Percentiles rank a stretch among this genome's conserved stretches.
Conservation (phyloP, 495 filamentous ascomycete genomes). For the Penicillium bialowiezense region DNA sequence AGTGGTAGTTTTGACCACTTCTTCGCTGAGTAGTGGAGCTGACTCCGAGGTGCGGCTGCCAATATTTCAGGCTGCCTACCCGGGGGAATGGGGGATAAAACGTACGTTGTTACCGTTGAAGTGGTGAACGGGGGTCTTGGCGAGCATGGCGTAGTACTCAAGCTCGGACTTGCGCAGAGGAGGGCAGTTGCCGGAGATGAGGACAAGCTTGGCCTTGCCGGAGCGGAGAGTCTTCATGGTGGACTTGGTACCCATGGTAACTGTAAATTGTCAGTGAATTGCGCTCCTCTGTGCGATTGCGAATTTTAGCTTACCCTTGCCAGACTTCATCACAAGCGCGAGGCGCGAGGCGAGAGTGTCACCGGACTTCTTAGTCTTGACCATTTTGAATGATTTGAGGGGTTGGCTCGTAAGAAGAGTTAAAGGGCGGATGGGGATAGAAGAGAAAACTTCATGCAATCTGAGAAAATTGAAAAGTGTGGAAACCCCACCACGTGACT, state of each 20-base stretch:
- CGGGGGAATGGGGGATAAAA: constrained; percentile 3
- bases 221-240: constrained; percentile 90
- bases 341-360: constrained; percentile 89
- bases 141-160: constrained; percentile 90
- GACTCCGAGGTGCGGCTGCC: constrained; percentile 20
- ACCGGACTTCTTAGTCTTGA: constrained; percentile 92
- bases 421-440: constrained; percentile 3
- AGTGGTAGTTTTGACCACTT: constrained; percentile 22
- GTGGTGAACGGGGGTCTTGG: constrained; percentile 95
- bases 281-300: not conserved
- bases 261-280: constrained; percentile 24
- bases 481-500: not conserved
- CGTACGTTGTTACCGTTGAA: constrained; percentile 98
- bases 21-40: constrained; percentile 34
- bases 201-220: constrained; percentile 62
- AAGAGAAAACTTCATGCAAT: not conserved
- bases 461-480: constrained; percentile 1
- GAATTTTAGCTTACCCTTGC: constrained; percentile 54
- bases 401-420: constrained; percentile 5
- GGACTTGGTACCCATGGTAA: constrained; percentile 90
- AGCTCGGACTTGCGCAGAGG: constrained; percentile 94
- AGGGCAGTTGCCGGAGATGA: constrained; percentile 91
- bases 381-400: constrained; percentile 22
- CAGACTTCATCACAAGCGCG: constrained; percentile 96
- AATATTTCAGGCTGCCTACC: constrained; percentile 3